Evolutionary conservation across 2,329 filamentous ascomycete genomes (phyloP).

Genomic region (Paecilomyces formosus): DNA sequence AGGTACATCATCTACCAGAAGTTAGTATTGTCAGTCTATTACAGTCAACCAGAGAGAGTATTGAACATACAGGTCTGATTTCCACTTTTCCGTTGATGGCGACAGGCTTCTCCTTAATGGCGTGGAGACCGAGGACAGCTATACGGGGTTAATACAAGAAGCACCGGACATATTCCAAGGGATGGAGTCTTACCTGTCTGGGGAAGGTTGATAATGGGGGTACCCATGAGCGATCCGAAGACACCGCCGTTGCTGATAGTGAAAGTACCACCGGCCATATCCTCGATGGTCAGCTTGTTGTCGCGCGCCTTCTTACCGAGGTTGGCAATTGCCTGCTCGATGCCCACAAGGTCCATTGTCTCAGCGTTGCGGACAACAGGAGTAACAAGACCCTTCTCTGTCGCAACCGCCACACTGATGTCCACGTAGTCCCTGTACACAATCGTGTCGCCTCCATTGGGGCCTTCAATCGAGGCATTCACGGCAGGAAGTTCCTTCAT

Average conservation of each 20-base stretch:
- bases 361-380: slow-evolving; percentile 94
- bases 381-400: slow-evolving; percentile 94
- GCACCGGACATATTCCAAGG: background rate
- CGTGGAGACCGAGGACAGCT: slow-evolving; percentile 83
- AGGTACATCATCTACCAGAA: slow-evolving; percentile 83
- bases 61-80: slow-evolving; percentile 61
- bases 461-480: slow-evolving; percentile 95
- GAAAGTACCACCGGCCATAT: slow-evolving; percentile 97
- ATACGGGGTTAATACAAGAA: slow-evolving; percentile 13
- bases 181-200: slow-evolving; percentile 56
- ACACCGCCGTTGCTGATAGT: slow-evolving; percentile 97
- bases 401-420: slow-evolving; percentile 93
- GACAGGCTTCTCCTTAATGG: slow-evolving; percentile 90
- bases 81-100: slow-evolving; percentile 90
- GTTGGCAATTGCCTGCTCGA: slow-evolving; percentile 86
- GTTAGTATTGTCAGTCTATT: slow-evolving; percentile 7
- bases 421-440: slow-evolving; percentile 98
- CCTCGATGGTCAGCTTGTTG: slow-evolving; percentile 94
- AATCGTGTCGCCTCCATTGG: slow-evolving; percentile 91
- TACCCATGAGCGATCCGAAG: slow-evolving; percentile 95
- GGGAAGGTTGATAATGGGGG: slow-evolving; percentile 95
- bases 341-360: slow-evolving; percentile 74
- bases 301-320: slow-evolving; percentile 97
- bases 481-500: slow-evolving; percentile 93
- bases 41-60: background rate